These are phyloP conservation scores for Cylindrodendrum hubeiense DNA, from an alignment of 2,329 filamentous ascomycete species.

Conservation along the genomic window DNA sequence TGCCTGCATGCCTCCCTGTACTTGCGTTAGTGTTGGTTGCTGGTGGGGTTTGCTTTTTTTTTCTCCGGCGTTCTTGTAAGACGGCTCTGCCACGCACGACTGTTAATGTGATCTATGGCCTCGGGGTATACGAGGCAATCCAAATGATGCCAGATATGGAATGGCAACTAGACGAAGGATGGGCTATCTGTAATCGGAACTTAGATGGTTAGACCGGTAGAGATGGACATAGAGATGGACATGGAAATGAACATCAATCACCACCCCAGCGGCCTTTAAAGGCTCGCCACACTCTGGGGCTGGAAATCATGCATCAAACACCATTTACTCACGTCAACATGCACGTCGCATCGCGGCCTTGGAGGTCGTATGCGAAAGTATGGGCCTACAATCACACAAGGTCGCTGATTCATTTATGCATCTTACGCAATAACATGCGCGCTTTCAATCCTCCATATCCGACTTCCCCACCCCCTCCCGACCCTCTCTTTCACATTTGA, in stretches of 20 bases:
- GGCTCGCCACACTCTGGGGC: not conserved
- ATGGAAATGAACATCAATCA: not conserved
- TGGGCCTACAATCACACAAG: constrained; percentile 24
- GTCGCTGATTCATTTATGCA: constrained; percentile 43
- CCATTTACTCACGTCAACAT: not conserved
- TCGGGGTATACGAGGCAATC: not conserved
- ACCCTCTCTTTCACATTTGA: constrained; percentile 17
- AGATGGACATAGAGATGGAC: not conserved
- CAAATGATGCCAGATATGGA: not conserved
- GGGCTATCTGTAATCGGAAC: not conserved
- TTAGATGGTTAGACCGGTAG: not conserved
- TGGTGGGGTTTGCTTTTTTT: not conserved
- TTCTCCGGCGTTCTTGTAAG: not conserved
- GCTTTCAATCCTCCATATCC: constrained; percentile 6
- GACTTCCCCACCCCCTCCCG: constrained; percentile 1
- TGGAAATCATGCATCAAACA: not conserved
- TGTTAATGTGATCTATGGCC: constrained; percentile 7
- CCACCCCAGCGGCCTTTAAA: not conserved
- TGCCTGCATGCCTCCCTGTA: constrained; percentile 5
- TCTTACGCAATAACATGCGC: constrained; percentile 31
- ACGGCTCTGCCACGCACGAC: constrained; percentile 4
- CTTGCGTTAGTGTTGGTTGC: not conserved
- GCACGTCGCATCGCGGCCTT: not conserved
- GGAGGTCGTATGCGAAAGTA: not conserved
- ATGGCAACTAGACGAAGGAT: not conserved